A percentile compares a stretch with the other conserved stretches of the same genome.
phyloP scores from a whole-genome alignment of 2,329 filamentous ascomycete genomes.

The Lachnellula hyalina region DNA sequence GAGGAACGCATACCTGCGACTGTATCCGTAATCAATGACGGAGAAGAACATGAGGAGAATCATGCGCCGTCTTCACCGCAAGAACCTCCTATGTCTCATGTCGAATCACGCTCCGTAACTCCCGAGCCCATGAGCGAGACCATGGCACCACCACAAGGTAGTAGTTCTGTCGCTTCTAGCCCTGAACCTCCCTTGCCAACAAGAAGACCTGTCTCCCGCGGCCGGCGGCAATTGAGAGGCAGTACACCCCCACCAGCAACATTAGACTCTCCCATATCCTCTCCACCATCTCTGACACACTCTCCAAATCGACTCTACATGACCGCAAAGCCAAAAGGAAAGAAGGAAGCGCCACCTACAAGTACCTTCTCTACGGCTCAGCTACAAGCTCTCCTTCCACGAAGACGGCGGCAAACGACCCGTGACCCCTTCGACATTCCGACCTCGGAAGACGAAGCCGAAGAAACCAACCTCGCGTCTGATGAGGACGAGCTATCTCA shows the following conservation, averaged over 20 bases:
- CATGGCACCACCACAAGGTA: constrained; percentile 31
- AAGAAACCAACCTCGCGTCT: constrained; percentile 42
- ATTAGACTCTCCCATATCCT: constrained; percentile 40
- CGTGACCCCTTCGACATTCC: constrained; percentile 36
- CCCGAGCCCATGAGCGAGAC: constrained; percentile 30
- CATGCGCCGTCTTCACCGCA: constrained; percentile 7
- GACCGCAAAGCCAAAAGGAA: constrained; percentile 13
- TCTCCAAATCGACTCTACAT: constrained; percentile 47
- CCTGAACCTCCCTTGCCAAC: constrained; percentile 15
- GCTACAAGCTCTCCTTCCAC: constrained; percentile 34
- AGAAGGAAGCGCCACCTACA: constrained; percentile 18
- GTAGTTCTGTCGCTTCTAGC: constrained; percentile 24
- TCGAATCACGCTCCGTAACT: constrained; percentile 20
- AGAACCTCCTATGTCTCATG: constrained; percentile 15
- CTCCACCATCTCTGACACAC: constrained; percentile 61
- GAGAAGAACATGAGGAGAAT: constrained; percentile 14
- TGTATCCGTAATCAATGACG: constrained; percentile 17
- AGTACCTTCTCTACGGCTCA: constrained; percentile 31
- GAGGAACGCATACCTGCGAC: constrained; percentile 25
- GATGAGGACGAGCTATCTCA: constrained; percentile 54
- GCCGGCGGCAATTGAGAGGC: constrained; percentile 20
- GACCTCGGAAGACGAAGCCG: constrained; percentile 41
- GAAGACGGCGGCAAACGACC: constrained; percentile 25
- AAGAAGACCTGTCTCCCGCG: constrained; percentile 16
- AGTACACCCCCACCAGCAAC: constrained; percentile 24